Conservation (phyloP, 2,329 filamentous ascomycete species). For the Zarea fungicola region DNA sequence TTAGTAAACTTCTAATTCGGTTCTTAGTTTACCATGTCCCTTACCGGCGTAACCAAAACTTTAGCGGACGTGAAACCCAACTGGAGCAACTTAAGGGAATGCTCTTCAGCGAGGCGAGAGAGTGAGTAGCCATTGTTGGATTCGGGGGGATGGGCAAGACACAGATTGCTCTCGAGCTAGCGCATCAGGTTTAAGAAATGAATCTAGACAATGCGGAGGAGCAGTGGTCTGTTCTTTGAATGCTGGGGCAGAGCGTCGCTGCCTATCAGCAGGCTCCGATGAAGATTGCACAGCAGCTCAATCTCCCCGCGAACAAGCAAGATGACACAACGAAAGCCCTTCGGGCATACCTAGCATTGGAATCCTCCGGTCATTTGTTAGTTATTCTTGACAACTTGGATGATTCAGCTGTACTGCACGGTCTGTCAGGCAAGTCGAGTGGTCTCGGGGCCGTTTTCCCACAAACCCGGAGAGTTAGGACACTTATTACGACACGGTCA, state of each 20-base stretch:
- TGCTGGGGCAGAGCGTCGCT: neutral
- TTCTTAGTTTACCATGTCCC: no score
- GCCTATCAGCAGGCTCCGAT: neutral
- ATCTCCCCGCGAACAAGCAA: neutral
- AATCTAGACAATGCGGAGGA: neutral
- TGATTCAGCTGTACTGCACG: conserved; percentile 21
- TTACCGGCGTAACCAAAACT: neutral
- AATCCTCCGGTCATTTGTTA: neutral
- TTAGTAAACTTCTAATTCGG: no score
- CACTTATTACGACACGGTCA: conserved; percentile 33
- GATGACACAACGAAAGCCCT: neutral
- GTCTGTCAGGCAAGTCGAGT: conserved; percentile 3
- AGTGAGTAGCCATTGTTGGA: conserved; percentile 21
- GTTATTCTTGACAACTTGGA: neutral
- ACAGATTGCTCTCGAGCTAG: conserved; percentile 28
- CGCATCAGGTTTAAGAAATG: conserved; percentile 20
- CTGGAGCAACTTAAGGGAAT: neutral
- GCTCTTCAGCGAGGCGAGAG: conserved; percentile 18
- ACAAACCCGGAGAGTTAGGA: conserved; percentile 24
- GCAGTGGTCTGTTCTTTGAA: neutral
- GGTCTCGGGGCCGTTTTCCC: conserved; percentile 24
- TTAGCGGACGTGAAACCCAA: neutral
- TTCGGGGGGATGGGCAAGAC: conserved; percentile 32
- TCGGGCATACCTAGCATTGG: neutral
- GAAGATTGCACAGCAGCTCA: neutral